Evolutionary conservation across 495 filamentous ascomycete genomes (phyloP), one percentile per base, ranked within the genome.

Genomic region (Apiosordaria backusii): DNA sequence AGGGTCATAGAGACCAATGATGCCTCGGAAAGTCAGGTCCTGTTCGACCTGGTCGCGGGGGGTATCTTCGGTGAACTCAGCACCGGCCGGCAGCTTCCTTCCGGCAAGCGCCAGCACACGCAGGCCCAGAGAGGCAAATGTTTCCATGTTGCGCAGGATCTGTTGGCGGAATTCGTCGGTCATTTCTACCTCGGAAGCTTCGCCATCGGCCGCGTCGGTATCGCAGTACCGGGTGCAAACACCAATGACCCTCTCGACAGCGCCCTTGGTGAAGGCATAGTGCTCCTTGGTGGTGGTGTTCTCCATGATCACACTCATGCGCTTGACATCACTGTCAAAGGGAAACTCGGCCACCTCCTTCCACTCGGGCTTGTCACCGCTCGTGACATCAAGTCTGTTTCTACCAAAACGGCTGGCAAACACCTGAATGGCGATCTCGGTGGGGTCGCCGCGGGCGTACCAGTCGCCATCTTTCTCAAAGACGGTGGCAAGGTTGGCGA

Each of bases 401-500:
- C 77, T 81, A 23, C 84, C 80, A 70, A 94, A 92, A 40, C 91
- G 87, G 74, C 85, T 81, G 0, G 89, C 87, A 67, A 94, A 90
- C 26, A 95, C 89, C 68, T 92, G 89, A 3, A 95, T 81, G 22
- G 91, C 91, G 67, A 93, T 90, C 72, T 94, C 91, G 4, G 91
- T 95, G 15, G 91, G 91, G 68, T 94, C 91, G 4, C 91, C 91
- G 19, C 87, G 87, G 1, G 90, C 85, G 68, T 86, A 82, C 91
- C 91, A 95, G 27, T 71, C 64, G 21, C 72, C 78, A 72, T 63
- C 78, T 72, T 76, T 82, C 71, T 65, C 74, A 71, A 67, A 84
- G 74, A 72, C 78, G 77, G 67, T 85, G 73, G 71, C 76, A 60
- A 67, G 75, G 72, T 78, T 76, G 70, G 77, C 70, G 52, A 67